These are phyloP conservation scores for Cystobasidium slooffiae DNA, from an alignment of 1,284 basidiomycete genomes.

Conservation along the genomic window DNA sequence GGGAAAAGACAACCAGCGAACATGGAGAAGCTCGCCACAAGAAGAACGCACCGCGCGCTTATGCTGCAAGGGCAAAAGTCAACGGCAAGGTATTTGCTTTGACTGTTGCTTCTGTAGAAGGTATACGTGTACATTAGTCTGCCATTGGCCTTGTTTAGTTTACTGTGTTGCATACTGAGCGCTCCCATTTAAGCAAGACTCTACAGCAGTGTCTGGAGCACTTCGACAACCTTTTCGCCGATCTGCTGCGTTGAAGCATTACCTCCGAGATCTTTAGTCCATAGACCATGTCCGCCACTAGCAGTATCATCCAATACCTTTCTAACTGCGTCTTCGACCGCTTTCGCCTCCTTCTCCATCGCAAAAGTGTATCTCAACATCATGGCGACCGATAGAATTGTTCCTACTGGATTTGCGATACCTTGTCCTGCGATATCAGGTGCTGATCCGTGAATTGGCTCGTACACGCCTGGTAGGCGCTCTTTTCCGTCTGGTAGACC, in stretches of 20 bases:
- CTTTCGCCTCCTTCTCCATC: slow-evolving; percentile 76
- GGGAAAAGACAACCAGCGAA: too few species aligned
- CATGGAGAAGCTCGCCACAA: too few species aligned
- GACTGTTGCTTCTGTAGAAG: too few species aligned
- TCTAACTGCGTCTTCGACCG: slow-evolving; percentile 85
- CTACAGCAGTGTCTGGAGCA: slow-evolving; percentile 68
- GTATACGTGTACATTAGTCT: too few species aligned
- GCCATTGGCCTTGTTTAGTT: too few species aligned
- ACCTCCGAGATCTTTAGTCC: slow-evolving; percentile 89
- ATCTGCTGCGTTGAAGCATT: slow-evolving; percentile 74
- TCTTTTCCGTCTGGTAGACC: slow-evolving; percentile 78
- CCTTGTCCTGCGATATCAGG: slow-evolving; percentile 95
- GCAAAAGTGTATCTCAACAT: slow-evolving; percentile 93
- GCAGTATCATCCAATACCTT: slow-evolving; percentile 79
- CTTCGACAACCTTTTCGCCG: slow-evolving; percentile 81
- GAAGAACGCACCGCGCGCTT: too few species aligned
- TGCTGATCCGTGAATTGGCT: slow-evolving; percentile 93
- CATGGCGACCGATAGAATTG: slow-evolving; percentile 94
- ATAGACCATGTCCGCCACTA: slow-evolving; percentile 74
- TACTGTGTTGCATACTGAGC: too few species aligned
- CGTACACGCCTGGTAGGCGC: slow-evolving; percentile 81
- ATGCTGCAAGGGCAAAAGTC: too few species aligned
- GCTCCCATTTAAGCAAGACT: background rate
- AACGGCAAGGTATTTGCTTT: too few species aligned
- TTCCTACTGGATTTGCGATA: slow-evolving; percentile 96